phyloP scores from a whole-genome alignment of 345 rosid genomes.

The Citrus glauca region DNA sequence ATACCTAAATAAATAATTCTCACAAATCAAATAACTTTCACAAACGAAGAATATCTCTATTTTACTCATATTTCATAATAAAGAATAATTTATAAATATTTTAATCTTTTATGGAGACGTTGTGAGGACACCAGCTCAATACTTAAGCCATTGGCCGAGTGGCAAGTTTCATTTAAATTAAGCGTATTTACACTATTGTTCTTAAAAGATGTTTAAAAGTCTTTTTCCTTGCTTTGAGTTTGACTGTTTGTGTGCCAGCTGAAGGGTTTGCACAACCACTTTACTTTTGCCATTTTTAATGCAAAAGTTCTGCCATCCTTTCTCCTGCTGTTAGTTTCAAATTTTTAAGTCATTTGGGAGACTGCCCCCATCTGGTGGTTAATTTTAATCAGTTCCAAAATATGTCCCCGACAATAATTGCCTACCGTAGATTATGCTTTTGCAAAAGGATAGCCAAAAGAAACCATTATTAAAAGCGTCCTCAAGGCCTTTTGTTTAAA shows the following conservation, averaged over 20 bases:
- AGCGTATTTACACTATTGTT: neutral
- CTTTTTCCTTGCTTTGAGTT: conserved; percentile 3
- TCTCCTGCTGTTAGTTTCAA: neutral
- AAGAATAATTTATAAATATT: no score
- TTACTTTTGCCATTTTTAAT: conserved; percentile 6
- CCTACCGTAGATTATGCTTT: neutral
- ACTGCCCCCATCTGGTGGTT: neutral
- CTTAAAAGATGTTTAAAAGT: neutral
- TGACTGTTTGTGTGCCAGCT: neutral
- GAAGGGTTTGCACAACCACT: neutral
- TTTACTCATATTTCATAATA: rapidly evolving
- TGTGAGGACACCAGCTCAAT: rapidly evolving
- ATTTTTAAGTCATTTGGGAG: neutral
- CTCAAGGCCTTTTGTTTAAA: neutral
- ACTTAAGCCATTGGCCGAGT: no score
- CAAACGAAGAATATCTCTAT: rapidly evolving
- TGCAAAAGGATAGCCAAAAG: neutral
- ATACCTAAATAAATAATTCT: rapidly evolving
- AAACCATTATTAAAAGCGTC: neutral
- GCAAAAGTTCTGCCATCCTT: neutral
- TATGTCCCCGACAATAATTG: neutral
- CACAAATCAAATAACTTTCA: no score
- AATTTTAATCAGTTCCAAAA: neutral
- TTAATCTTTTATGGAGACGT: rapidly evolving
- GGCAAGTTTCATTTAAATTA: neutral